phyloP scores from a whole-genome alignment of 2,329 filamentous ascomycete genomes.

The Ceratocystis ficicola region DNA sequence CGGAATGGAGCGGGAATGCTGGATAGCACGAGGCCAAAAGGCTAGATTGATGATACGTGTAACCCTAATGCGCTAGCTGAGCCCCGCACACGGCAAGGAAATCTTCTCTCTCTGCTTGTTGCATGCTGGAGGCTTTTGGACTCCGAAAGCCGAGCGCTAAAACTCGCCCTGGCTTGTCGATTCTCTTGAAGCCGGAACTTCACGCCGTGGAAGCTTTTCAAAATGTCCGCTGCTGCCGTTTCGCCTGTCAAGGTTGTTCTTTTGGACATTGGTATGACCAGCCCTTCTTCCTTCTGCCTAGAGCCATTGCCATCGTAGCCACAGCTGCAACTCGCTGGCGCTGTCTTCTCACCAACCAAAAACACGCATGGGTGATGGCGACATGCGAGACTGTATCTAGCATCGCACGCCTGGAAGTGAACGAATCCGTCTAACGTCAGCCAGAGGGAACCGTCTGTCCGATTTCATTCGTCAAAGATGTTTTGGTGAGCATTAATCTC shows the following conservation, averaged over 20 bases:
- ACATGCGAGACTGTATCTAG: too few species aligned
- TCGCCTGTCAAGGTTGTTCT: constrained; percentile 36
- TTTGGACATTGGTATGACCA: constrained; percentile 46
- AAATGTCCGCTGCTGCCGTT: neutral
- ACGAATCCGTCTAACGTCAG: neutral
- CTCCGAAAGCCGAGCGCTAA: neutral
- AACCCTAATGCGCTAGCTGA: neutral
- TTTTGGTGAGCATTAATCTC: constrained; percentile 49
- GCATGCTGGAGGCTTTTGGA: neutral
- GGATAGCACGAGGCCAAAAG: neutral
- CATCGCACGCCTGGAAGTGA: neutral
- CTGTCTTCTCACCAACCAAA: too few species aligned
- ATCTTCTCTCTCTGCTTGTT: neutral
- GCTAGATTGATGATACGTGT: neutral
- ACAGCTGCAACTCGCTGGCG: neutral
- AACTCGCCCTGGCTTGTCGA: too few species aligned
- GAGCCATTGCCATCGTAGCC: neutral
- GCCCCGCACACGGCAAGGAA: neutral
- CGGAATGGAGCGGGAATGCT: neutral
- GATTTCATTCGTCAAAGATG: constrained; percentile 74
- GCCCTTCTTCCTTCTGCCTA: neutral
- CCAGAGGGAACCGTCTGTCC: constrained; percentile 71
- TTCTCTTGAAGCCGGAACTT: neutral
- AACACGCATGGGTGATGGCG: too few species aligned
- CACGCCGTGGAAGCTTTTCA: neutral